These are phyloP conservation scores for Lentinula sp. DNA, from an alignment of 768 basidiomycete genomes.

Conservation along the genomic window DNA sequence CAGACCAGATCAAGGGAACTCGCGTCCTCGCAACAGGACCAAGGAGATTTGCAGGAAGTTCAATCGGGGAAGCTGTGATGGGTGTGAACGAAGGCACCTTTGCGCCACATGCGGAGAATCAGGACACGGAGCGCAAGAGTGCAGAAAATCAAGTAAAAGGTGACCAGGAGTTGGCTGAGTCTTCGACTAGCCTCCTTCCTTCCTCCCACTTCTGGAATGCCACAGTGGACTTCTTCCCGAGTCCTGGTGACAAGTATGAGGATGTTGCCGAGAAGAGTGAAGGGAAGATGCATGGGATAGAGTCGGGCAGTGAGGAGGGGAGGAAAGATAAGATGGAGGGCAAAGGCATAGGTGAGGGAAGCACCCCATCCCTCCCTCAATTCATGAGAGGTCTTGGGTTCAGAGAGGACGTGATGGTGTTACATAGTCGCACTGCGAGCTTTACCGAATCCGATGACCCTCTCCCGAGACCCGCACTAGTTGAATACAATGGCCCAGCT, in stretches of 20 bases:
- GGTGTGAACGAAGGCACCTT: neutral
- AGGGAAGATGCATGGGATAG: no score
- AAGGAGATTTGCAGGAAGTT: neutral
- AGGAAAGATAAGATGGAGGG: no score
- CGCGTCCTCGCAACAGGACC: neutral
- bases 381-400: no score
- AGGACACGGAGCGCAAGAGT: neutral
- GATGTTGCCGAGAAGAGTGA: no score
- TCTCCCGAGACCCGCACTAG: neutral
- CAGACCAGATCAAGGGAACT: neutral
- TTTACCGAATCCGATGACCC: neutral
- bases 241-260: no score
- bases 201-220: no score
- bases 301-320: no score
- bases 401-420: no score
- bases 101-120: neutral
- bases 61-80: neutral
- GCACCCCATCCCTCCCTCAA: no score
- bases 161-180: neutral
- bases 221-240: no score
- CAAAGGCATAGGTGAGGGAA: no score
- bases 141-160: neutral
- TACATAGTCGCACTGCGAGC: neutral
- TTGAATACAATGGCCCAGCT: no score
- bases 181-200: neutral